phyloP scores from a whole-genome alignment of 2,329 filamentous ascomycete species.

The Aspergillus sergii region DNA sequence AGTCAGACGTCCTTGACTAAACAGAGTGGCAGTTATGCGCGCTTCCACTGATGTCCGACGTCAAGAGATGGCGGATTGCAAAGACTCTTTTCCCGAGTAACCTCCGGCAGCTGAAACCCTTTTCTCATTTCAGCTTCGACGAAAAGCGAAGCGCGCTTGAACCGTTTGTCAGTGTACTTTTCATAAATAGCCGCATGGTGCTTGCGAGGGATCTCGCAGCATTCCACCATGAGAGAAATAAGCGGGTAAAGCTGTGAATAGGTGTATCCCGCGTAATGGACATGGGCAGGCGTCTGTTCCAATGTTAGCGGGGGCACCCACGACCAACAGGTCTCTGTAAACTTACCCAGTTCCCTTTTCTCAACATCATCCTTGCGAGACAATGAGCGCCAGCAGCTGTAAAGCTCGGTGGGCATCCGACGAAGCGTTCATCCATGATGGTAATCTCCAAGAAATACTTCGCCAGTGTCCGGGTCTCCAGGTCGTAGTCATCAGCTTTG shows the following conservation, averaged over 20 bases:
- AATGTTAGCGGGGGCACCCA: slow-evolving; percentile 21
- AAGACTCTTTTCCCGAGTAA: slow-evolving; percentile 19
- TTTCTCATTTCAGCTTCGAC: slow-evolving; percentile 74
- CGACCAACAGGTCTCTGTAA: slow-evolving; percentile 5
- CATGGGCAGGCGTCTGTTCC: slow-evolving; percentile 74
- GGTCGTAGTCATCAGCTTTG: slow-evolving; percentile 97
- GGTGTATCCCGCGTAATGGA: slow-evolving; percentile 93
- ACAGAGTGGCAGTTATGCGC: slow-evolving; percentile 16
- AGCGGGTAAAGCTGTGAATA: slow-evolving; percentile 79
- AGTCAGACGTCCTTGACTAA: slow-evolving; percentile 1
- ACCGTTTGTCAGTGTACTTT: slow-evolving; percentile 87
- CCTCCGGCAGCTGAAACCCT: slow-evolving; percentile 56
- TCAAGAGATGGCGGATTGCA: slow-evolving; percentile 14
- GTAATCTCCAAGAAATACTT: slow-evolving; percentile 98
- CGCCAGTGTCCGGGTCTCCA: slow-evolving; percentile 90
- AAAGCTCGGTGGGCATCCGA: slow-evolving; percentile 87
- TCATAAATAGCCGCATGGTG: slow-evolving; percentile 89
- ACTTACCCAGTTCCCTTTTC: slow-evolving; percentile 92
- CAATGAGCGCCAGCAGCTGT: slow-evolving; percentile 90
- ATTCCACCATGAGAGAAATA: slow-evolving; percentile 78
- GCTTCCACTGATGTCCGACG: slow-evolving; percentile 22
- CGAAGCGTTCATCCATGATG: slow-evolving; percentile 97
- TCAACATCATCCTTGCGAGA: slow-evolving; percentile 81
- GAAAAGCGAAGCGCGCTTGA: slow-evolving; percentile 79
- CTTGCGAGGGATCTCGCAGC: slow-evolving; percentile 76